phyloP scores from a whole-genome alignment of 2,329 filamentous ascomycete genomes.

The Sporothrix brunneoviolacea region DNA sequence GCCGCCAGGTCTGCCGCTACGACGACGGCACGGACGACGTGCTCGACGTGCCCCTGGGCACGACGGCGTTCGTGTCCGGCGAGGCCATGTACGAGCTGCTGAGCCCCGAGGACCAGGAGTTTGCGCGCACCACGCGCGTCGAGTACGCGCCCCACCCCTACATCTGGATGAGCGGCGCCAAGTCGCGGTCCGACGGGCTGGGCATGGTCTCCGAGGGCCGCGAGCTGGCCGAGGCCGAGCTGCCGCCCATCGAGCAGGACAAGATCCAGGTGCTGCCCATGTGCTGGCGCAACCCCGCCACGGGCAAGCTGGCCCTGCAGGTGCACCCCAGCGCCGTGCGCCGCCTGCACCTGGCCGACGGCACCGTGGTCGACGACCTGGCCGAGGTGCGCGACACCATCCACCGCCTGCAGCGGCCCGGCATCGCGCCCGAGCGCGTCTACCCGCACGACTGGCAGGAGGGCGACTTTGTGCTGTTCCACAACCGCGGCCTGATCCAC shows the following conservation, averaged over 20 bases:
- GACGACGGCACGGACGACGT: slow-evolving; percentile 65
- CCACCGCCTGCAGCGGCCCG: slow-evolving; percentile 63
- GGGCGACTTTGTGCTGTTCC: slow-evolving; percentile 70
- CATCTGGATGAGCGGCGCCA: slow-evolving; percentile 70
- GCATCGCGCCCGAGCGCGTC: slow-evolving; percentile 60
- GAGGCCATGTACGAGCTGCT: slow-evolving; percentile 65
- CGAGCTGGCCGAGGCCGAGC: slow-evolving; percentile 52
- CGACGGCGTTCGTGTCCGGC: slow-evolving; percentile 67
- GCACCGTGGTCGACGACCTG: slow-evolving; percentile 61
- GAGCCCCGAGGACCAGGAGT: slow-evolving; percentile 57
- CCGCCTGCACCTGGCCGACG: slow-evolving; percentile 60
- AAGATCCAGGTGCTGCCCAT: slow-evolving; percentile 69
- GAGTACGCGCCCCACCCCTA: slow-evolving; percentile 77
- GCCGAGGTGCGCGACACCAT: slow-evolving; percentile 58
- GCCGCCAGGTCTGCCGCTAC: slow-evolving; percentile 52
- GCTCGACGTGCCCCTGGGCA: slow-evolving; percentile 65
- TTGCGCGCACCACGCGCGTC: slow-evolving; percentile 58
- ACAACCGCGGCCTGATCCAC: slow-evolving; percentile 70
- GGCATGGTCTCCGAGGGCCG: slow-evolving; percentile 52
- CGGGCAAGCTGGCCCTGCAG: slow-evolving; percentile 62
- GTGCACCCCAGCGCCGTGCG: slow-evolving; percentile 67
- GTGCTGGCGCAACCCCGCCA: slow-evolving; percentile 71
- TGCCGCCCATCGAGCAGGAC: slow-evolving; percentile 57
- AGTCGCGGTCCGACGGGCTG: slow-evolving; percentile 60
- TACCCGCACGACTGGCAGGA: slow-evolving; percentile 73